A percentile compares a stretch with the other conserved stretches of the same genome.
phyloP scores from a whole-genome alignment of 768 basidiomycete species.

The Lactarius sp. region DNA sequence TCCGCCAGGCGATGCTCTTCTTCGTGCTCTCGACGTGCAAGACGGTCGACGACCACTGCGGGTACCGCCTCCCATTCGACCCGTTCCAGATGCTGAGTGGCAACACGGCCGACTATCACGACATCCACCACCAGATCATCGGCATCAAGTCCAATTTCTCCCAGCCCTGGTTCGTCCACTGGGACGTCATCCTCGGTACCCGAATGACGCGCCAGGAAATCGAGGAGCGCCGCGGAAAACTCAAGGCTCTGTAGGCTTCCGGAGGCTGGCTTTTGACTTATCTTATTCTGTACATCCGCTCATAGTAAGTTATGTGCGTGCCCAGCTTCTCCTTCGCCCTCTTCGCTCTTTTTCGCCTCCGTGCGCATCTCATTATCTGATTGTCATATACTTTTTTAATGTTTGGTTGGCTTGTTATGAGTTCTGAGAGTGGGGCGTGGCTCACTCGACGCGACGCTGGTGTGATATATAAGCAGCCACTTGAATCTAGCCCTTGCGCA shows the following conservation, averaged over 20 bases:
- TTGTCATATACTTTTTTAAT: background rate
- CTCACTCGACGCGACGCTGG: background rate
- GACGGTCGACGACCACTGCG: constrained; percentile 95
- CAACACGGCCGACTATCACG: constrained; percentile 96
- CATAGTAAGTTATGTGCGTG: background rate
- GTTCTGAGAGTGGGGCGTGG: background rate
- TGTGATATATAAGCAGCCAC: background rate
- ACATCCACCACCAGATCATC: constrained; percentile 90
- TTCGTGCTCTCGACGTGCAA: constrained; percentile 84
- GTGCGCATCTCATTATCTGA: background rate
- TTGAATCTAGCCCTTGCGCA: constrained; percentile 7
- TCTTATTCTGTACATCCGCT: background rate
- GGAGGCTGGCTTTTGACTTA: no score
- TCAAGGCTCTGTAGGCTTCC: constrained; percentile 5
- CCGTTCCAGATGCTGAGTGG: constrained; percentile 79
- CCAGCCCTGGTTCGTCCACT: constrained; percentile 95
- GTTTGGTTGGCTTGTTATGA: background rate
- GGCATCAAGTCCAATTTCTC: constrained; percentile 96
- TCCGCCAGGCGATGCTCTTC: constrained; percentile 79
- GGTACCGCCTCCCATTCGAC: constrained; percentile 86
- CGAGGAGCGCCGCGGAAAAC: constrained; percentile 37
- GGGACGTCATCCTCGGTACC: constrained; percentile 84
- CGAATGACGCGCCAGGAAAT: constrained; percentile 72
- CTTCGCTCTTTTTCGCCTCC: background rate
- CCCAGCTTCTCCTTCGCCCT: background rate